Percentiles rank a stretch among this genome's conserved stretches.
These are phyloP conservation scores for Trichocomaceae sp. DNA, from an alignment of 2,329 filamentous ascomycete species.

Conservation along the genomic window DNA sequence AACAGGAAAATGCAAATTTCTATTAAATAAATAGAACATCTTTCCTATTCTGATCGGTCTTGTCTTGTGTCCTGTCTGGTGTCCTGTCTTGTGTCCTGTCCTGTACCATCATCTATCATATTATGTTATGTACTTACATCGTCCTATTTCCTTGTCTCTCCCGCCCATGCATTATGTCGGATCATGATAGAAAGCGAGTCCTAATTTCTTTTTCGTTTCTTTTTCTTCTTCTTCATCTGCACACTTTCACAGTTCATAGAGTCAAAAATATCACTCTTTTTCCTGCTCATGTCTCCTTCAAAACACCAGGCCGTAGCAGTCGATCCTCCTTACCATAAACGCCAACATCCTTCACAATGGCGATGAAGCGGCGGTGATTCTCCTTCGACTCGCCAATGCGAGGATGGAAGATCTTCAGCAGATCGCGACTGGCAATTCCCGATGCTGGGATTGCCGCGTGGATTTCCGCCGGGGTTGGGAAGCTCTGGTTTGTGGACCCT, in stretches of 20 bases:
- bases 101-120: neutral
- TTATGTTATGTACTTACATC: neutral
- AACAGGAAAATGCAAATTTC: neutral
- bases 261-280: neutral
- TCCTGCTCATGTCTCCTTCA: slow-evolving; percentile 24
- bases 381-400: slow-evolving; percentile 38
- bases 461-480: slow-evolving; percentile 42
- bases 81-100: neutral
- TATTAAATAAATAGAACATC: neutral
- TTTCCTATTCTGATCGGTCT: neutral
- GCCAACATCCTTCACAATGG: slow-evolving; percentile 39
- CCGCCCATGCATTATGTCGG: neutral
- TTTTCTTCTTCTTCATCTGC: no score
- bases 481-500: slow-evolving; percentile 20
- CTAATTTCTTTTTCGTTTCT: neutral
- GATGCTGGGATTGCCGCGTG: slow-evolving; percentile 41
- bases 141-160: neutral
- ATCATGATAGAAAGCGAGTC: neutral
- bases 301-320: slow-evolving; percentile 33
- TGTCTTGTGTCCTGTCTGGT: neutral
- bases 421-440: slow-evolving; percentile 40
- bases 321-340: slow-evolving; percentile 39
- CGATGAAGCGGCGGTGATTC: slow-evolving; percentile 38
- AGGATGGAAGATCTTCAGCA: slow-evolving; percentile 39
- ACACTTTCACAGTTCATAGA: neutral